Base-by-base conservation (phyloP, 2,329 filamentous ascomycete species). In the Fusarium transvaalense region DNA sequence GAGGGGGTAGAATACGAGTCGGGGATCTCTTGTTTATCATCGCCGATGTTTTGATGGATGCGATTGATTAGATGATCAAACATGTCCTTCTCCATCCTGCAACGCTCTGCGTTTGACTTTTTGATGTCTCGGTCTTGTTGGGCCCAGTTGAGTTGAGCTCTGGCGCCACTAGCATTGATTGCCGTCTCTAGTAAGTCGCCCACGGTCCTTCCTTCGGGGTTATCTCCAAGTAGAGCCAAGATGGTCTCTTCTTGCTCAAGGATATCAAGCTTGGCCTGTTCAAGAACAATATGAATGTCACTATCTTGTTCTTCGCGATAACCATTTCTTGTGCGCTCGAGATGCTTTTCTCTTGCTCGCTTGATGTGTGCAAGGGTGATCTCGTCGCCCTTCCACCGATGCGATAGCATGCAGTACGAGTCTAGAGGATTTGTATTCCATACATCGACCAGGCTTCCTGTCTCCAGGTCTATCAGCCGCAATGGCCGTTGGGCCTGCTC, bases 371-470 rank as follows among this genome's bases (percentile, higher is more conserved):
- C 31, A 8, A 57, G 7, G 0, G 55, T 54, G 3, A 57, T 57
- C 4, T 57, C 47, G 4, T 53, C 47, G 5, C 55, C 55, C 23
- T 57, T 57, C 55, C 55, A 57, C 17, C 47, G 38, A 19, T 57
- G 55, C 23, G 55, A 57, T 1, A 57, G 8, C 55, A 57, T 57
- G 15, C 55, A 57, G 6, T 57, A 57, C 1, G 38, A 35, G 2
- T 57, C 55, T 0, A 31, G 23, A 5, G 55, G 46, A 21, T 29
- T 54, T 0, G 55, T 57, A 1, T 53, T 57, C 55, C 55, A 57
- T 0, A 19, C 47, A 25, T 53, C 55, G 23, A 57, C 55, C 14
- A 57, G 31, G 10, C 54, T 57, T 0, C 55, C 55, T 0, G 55
- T 57, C 13, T 54, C 37, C 5, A 57, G 17, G 5, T 57, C 55